Base-by-base conservation (phyloP, 148 eudicot genomes). In the Cornus florida region DNA sequence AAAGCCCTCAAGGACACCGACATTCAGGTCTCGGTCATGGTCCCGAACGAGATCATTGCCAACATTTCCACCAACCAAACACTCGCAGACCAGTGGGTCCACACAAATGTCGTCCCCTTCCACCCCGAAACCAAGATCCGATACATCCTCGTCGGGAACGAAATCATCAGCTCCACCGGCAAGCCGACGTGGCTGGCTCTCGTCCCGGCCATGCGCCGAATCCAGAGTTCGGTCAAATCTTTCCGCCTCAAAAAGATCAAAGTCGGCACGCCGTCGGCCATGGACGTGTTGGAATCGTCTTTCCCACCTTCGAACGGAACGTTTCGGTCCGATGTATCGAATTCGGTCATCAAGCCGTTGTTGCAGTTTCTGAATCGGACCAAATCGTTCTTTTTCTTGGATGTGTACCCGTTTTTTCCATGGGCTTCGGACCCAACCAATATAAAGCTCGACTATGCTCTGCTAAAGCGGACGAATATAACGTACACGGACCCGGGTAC, bases 81-180 rank as follows among this genome's bases (percentile, higher is more conserved):
- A 14, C 74, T 95, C 33, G 88, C 99, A 17, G 86, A 92, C 73
- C 70, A 88, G 12, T 95, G 99, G 99, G 89, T 95, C 59, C 71
- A 73, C 16, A 64, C 83, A 84, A 95, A 92, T 35, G 80, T 93
- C 46, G 77, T 85, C 16, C 84, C 93, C n/a, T 91, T 90, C 57
- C 90, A 88, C 78, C 97, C 97, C 11, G 53, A 80, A 4, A 90
- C 93, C 72, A 88, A 79, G 84, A 95, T 95, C 83, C 88, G 86
- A 17, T 95, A 87, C 83, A 72, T 95, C 31, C 92, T 95, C 24
- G 93, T 95, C 77, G 97, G 99, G 3, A 95, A 95, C 83, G 99
- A 95, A 62, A 88, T 95, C 81, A 88, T 92, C 28, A 89, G 92
- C 84, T 73, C 23, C 53, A 66, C 74, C 70, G 82, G 84, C 16